Base-by-base conservation (phyloP, 129 eudicot species). In the Ambrosia artemisiifolia region DNA sequence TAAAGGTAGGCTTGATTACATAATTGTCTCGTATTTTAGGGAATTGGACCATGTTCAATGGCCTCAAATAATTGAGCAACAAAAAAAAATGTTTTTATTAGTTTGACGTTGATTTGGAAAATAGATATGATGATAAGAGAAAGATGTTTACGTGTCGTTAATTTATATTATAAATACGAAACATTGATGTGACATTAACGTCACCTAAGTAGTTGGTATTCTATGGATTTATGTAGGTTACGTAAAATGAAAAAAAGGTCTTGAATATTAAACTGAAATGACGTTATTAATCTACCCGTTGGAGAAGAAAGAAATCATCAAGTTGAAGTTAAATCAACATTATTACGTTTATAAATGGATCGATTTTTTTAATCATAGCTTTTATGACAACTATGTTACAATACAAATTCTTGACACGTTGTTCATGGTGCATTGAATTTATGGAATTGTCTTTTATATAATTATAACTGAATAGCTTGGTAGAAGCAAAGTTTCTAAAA, bases 1-100 rank as follows among this genome's bases (percentile, higher is more conserved):
- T 78, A 71, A 71, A 78, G 77, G 44, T 69, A 71, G 77, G 82
- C 10, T 78, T 40, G 49, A 51, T 63, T 49, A 42, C 77, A 78
- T 78, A 63, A 78, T 63, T 71, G 48, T 69, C 66, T 50, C 40
- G 55, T 71, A 71, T 78, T 78, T 70, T 78, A 70, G 77, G 42
- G 38, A n/a, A 53, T 33, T 65, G 73, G 78, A 61, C 50, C 81
- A 74, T 75, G 73, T 75, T 67, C 69, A 59, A 44, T 60, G 74
- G 36, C 19, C 56, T 73, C 49, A 24, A 75, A 75, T 67, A 56
- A 76, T 67, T 76, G 74, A 67, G 16, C 11, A 67, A 67, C 7
- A 54, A 54, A 11, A 40, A 63, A n/a, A 63, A n/a, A 20, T 4
- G 4, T 3, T 6, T 7, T 24, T 24, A 3, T 74, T 40, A 16